Conservation (phyloP, 495 filamentous ascomycete genomes). For the Diplogelasinospora grovesii region DNA sequence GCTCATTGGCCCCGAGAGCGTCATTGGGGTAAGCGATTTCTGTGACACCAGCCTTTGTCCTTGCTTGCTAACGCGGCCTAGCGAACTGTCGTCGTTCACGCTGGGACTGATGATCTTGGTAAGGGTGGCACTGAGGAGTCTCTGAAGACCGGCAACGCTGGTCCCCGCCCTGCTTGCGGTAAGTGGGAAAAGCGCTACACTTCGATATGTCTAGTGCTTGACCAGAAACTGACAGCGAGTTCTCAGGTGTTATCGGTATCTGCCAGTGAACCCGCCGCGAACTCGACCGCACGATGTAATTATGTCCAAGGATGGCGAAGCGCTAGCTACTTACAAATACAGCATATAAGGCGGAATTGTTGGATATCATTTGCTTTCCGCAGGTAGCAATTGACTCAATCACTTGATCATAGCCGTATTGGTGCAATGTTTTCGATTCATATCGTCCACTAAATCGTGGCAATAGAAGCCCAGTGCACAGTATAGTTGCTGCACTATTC, state of each 20-base stretch:
- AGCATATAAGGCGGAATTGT: too few relatives aligned
- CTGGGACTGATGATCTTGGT: slow-evolving; percentile 92
- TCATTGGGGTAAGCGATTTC: slow-evolving; percentile 86
- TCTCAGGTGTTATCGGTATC: slow-evolving; percentile 73
- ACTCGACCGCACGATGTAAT: slow-evolving; percentile 1
- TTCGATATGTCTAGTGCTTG: background rate
- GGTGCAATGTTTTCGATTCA: slow-evolving; percentile 1
- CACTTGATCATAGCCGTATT: background rate
- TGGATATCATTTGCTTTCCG: too few relatives aligned
- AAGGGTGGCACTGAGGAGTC: slow-evolving; percentile 84
- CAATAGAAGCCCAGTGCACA: too few relatives aligned
- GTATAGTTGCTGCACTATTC: too few relatives aligned
- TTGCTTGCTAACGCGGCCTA: slow-evolving; percentile 26
- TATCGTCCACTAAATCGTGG: background rate
- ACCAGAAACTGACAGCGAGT: slow-evolving; percentile 33
- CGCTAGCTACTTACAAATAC: too few relatives aligned
- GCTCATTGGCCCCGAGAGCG: slow-evolving; percentile 90
- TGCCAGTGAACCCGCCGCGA: slow-evolving; percentile 39
- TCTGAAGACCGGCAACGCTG: slow-evolving; percentile 96
- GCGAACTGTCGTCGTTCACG: slow-evolving; percentile 93
- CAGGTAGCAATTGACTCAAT: too few relatives aligned
- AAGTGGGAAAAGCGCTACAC: slow-evolving; percentile 43
- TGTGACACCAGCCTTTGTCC: background rate
- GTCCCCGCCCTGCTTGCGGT: slow-evolving; percentile 85
- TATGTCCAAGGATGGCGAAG: too few relatives aligned